These are phyloP conservation scores for Abrus pulchellus DNA, from an alignment of 306 rosid species.

Conservation along the genomic window DNA sequence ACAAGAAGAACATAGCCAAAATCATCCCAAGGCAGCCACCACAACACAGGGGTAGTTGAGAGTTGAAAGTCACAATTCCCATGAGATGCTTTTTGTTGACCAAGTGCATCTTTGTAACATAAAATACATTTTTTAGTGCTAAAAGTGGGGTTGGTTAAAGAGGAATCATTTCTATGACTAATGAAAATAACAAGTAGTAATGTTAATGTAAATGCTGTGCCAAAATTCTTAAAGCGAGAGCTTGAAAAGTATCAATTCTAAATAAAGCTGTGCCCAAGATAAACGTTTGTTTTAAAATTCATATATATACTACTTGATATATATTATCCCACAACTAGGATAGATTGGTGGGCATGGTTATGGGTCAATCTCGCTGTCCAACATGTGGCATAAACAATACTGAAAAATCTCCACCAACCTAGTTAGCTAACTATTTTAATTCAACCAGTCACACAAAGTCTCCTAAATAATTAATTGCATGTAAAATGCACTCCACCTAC, in stretches of 20 bases:
- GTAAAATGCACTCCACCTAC: neutral
- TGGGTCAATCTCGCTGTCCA: conserved; percentile 12
- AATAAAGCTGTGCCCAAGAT: no score
- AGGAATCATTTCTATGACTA: neutral
- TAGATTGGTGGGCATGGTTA: neutral
- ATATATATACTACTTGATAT: no score
- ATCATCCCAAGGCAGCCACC: conserved; percentile 23
- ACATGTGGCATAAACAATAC: conserved; percentile 10
- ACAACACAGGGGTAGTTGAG: conserved; percentile 14
- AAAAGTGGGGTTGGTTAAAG: neutral
- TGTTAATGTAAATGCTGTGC: neutral
- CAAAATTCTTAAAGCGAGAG: neutral
- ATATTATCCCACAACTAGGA: neutral
- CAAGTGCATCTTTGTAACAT: neutral
- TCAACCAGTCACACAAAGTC: conserved; percentile 48
- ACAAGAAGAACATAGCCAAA: conserved; percentile 37
- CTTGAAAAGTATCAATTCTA: conserved; percentile 10
- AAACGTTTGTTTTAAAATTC: no score
- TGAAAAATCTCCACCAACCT: conserved; percentile 36
- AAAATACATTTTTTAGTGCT: neutral
- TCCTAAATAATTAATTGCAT: conserved; percentile 32
- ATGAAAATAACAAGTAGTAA: conserved; percentile 17
- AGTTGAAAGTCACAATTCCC: conserved; percentile 36
- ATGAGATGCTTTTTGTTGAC: conserved; percentile 50
- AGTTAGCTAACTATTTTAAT: neutral